These are phyloP conservation scores for Bidens hawaiensis DNA, from an alignment of 140 eudicot genomes.

Conservation along the genomic window DNA sequence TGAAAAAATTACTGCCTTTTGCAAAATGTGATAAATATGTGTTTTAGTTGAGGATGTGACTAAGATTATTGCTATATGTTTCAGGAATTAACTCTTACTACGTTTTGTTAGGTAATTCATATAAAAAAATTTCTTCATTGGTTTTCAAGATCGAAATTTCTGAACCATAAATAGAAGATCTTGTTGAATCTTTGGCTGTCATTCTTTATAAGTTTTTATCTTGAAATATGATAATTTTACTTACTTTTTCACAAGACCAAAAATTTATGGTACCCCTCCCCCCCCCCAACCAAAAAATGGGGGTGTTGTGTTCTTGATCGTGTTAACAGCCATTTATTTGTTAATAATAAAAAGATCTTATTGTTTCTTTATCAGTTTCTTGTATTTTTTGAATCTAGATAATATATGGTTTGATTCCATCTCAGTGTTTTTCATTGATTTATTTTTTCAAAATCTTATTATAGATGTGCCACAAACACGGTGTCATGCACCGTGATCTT, in stretches of 20 bases:
- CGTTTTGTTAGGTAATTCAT: no score
- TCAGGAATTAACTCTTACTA: no score
- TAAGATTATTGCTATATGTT: no score
- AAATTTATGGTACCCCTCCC: not conserved
- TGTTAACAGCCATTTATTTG: constrained; percentile 1
- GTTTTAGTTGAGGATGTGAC: no score
- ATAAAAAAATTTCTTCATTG: not conserved
- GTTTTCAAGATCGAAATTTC: not conserved
- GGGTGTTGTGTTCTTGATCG: constrained; percentile 8
- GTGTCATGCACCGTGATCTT: constrained; percentile 96
- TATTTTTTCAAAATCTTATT: constrained; percentile 7
- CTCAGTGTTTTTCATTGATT: not conserved
- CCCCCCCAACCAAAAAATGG: no score
- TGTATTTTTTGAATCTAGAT: not conserved
- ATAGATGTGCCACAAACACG: constrained; percentile 91
- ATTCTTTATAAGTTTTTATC: not conserved
- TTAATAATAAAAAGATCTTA: not conserved
- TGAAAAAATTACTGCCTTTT: not conserved
- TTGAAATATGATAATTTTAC: not conserved
- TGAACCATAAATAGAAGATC: not conserved
- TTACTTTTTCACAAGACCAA: not conserved
- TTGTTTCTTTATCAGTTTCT: not conserved
- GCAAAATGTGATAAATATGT: no score
- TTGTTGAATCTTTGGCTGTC: not conserved
- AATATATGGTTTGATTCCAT: not conserved